Base-by-base conservation (phyloP, 176 grass and related monocot genomes). In the Carex kokanica region DNA sequence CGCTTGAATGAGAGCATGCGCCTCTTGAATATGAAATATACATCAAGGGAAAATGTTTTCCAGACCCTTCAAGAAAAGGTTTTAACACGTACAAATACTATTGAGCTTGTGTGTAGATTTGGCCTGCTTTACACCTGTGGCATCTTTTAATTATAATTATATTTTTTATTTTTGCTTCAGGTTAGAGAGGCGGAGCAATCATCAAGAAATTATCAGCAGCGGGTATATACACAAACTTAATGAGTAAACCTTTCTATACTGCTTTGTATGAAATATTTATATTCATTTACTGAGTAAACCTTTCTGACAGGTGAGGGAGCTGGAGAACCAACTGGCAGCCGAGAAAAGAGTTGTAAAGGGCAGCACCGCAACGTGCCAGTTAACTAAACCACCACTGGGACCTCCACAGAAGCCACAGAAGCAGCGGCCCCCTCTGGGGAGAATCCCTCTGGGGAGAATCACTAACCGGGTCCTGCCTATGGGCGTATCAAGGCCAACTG, bases 1-100 rank as follows among this genome's bases (percentile, higher is more conserved):
- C 86, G 80, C 31, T 85, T 99, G 65, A 92, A 74, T 12, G 91
- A 91, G 34, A 89, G 49, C 61, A 88, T 99, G 77, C 85, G 93
- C 52, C 32, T 92, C 75, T 85, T 89, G 89, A 88, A 99, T 71
- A 86, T 99, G 14, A 95, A 89, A 70, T 92, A 92, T 79, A 83
- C 89, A 81, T 92, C 91, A 82, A 87, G 93, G 18, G 96, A 99
- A 60, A 95, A 85, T 86, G 91, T 91, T 32, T 86, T 91, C 27
- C 92, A 79, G 74, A 40, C 79, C 67, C 88, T 95, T 81, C 90
- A 95, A 79, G 91, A 95, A n/a, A 99, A 93, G 86, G 96, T 95
- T 83, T 40, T 74, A 65, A 3, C 38, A 77, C 51, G 40, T 59
- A 71, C 32, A 54, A 40, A 40, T 74, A 75, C 36, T 53, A 52